Evolutionary conservation across 2,329 filamentous ascomycete species (phyloP).

Genomic region (Leptographium radiaticola): DNA sequence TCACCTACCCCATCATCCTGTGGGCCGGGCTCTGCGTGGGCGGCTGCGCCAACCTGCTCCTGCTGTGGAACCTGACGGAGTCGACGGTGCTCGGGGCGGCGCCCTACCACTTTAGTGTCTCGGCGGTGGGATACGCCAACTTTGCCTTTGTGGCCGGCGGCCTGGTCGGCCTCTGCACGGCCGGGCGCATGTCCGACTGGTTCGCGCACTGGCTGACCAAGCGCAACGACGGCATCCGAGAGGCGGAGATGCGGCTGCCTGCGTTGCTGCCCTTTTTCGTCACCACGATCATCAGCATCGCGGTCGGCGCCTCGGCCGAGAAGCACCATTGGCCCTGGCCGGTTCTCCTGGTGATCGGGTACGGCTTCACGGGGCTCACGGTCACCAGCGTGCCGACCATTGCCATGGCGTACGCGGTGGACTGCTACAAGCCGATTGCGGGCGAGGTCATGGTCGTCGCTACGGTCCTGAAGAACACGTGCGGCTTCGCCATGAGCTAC

Average conservation of each 20-base stretch:
- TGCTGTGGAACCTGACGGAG: conserved; percentile 37
- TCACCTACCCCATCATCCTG: conserved; percentile 17
- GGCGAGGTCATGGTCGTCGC: conserved; percentile 48
- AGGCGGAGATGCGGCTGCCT: conserved; percentile 32
- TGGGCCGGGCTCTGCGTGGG: conserved; percentile 17
- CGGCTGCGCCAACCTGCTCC: conserved; percentile 20
- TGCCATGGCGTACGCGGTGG: conserved; percentile 43
- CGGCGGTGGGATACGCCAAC: conserved; percentile 33
- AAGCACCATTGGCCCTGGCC: conserved; percentile 33
- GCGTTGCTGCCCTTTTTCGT: conserved; percentile 29
- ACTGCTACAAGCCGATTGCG: conserved; percentile 50
- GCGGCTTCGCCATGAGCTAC: conserved; percentile 15
- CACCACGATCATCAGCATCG: conserved; percentile 29
- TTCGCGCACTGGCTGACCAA: conserved; percentile 24
- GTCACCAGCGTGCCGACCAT: conserved; percentile 41
- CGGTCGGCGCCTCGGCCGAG: conserved; percentile 32
- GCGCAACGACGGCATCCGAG: conserved; percentile 28
- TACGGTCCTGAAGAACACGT: conserved; percentile 48
- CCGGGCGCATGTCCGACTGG: conserved; percentile 30
- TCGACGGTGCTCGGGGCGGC: conserved; percentile 29
- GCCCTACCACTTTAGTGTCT: conserved; percentile 29
- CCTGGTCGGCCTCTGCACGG: conserved; percentile 25
- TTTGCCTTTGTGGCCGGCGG: conserved; percentile 29
- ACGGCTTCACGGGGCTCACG: conserved; percentile 20
- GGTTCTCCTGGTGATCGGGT: conserved; percentile 33